Evolutionary conservation across 164 flowering plant genomes (phyloP).

Genomic region (Liquidambar formosana): DNA sequence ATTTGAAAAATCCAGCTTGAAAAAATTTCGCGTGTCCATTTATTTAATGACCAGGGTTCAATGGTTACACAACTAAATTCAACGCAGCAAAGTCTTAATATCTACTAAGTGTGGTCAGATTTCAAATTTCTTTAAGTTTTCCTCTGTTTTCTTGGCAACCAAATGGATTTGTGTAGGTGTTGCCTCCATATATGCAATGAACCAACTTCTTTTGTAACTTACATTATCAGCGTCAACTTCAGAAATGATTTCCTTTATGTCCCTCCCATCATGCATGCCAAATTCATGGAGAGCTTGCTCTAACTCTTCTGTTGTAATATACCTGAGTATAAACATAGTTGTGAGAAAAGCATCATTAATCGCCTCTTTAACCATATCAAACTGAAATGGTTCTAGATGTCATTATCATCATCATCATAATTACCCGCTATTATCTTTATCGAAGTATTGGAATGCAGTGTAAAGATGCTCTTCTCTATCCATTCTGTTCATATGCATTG

Average conservation of each 20-base stretch:
- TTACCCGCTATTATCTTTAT: conserved; percentile 93
- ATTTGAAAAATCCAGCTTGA: too few species aligned
- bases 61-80: too few species aligned
- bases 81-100: too few species aligned
- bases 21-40: too few species aligned
- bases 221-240: conserved; percentile 90
- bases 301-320: conserved; percentile 81
- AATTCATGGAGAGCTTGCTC: conserved; percentile 88
- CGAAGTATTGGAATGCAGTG: conserved; percentile 92
- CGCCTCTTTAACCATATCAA: background rate
- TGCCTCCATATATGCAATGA: too few species aligned
- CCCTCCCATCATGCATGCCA: conserved; percentile 85
- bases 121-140: too few species aligned
- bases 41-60: background rate
- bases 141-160: too few species aligned
- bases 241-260: conserved; percentile 81
- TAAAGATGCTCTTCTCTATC: conserved; percentile 95
- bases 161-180: too few species aligned
- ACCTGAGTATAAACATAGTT: conserved; percentile 36
- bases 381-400: background rate
- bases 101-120: too few species aligned
- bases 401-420: background rate
- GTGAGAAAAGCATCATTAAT: background rate
- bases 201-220: conserved; percentile 29
- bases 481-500: conserved; percentile 88